A percentile compares a stretch with the other conserved stretches of the same genome.
Conservation (phyloP, 805 yeast species). For the Hyphopichia homilentoma region DNA sequence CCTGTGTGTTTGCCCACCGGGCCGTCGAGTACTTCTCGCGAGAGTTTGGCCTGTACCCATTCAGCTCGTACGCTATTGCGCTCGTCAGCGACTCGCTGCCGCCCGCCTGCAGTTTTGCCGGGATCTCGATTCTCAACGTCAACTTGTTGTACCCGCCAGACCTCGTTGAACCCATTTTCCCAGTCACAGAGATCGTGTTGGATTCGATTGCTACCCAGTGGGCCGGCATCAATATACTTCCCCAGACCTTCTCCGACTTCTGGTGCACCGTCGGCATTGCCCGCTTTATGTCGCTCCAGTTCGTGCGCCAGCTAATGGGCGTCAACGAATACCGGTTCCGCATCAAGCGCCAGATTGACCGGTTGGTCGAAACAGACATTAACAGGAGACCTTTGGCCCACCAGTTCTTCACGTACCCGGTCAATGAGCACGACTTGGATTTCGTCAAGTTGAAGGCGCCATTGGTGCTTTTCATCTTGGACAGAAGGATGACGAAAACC, state of each 20-base stretch:
- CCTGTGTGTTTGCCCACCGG: constrained; percentile 70
- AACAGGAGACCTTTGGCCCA: constrained; percentile 79
- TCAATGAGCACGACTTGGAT: constrained; percentile 54
- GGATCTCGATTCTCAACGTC: constrained; percentile 60
- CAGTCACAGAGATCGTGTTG: constrained; percentile 63
- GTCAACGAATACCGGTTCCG: constrained; percentile 73
- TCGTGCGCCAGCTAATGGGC: constrained; percentile 72
- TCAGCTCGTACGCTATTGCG: constrained; percentile 71
- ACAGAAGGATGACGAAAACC: constrained; percentile 91
- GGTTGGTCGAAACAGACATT: constrained; percentile 68
- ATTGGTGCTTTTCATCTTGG: constrained; percentile 75
- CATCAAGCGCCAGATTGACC: constrained; percentile 60
- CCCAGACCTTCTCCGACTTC: constrained; percentile 69
- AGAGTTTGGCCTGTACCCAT: constrained; percentile 93
- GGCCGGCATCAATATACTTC: constrained; percentile 89
- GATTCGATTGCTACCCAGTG: constrained; percentile 82
- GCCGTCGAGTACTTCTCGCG: constrained; percentile 81
- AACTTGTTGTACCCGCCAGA: constrained; percentile 66
- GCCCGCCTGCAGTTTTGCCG: constrained; percentile 63
- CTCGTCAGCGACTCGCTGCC: constrained; percentile 60
- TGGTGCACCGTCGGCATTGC: constrained; percentile 92
- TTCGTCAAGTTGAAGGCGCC: constrained; percentile 83
- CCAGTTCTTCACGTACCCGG: constrained; percentile 64
- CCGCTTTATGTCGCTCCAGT: constrained; percentile 74
- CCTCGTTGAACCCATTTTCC: constrained; percentile 73